phyloP scores from a whole-genome alignment of 1,284 basidiomycete species.

The Pholiota adiposa region DNA sequence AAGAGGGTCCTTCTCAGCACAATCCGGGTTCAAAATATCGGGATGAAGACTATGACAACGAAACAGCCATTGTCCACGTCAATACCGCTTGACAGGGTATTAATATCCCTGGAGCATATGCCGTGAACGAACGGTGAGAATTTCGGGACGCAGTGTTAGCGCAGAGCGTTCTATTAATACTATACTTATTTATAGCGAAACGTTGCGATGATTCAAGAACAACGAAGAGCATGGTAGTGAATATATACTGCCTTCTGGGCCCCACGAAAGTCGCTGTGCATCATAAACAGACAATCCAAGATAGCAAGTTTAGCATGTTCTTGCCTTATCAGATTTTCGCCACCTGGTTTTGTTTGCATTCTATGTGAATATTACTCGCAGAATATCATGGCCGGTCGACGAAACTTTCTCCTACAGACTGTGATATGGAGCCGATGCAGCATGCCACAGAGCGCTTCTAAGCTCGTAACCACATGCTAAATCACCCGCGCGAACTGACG shows the following conservation, averaged over 20 bases:
- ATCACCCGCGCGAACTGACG: neutral
- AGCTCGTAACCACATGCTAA: conserved; percentile 7
- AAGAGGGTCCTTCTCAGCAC: neutral
- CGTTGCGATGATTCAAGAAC: neutral
- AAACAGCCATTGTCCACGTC: neutral
- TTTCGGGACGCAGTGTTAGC: neutral
- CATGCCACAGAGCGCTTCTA: conserved; percentile 7
- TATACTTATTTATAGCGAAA: neutral
- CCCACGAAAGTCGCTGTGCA: neutral
- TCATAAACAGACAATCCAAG: neutral
- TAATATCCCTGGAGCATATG: neutral
- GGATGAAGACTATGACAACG: neutral
- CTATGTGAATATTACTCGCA: conserved; percentile 4
- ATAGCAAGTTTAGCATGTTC: conserved; percentile 8
- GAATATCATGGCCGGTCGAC: conserved; percentile 1
- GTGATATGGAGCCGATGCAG: conserved; percentile 3
- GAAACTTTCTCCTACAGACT: neutral
- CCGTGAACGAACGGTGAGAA: neutral
- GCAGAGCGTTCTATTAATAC: neutral
- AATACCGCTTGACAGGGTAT: neutral
- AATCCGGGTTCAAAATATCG: neutral
- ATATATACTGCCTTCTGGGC: neutral
- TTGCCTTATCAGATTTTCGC: conserved; percentile 3
- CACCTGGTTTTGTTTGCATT: conserved; percentile 7
- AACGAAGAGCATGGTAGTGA: conserved; percentile 1